These are phyloP conservation scores for Hemileia vastatrix DNA, from an alignment of 1,284 basidiomycete genomes.

Conservation along the genomic window DNA sequence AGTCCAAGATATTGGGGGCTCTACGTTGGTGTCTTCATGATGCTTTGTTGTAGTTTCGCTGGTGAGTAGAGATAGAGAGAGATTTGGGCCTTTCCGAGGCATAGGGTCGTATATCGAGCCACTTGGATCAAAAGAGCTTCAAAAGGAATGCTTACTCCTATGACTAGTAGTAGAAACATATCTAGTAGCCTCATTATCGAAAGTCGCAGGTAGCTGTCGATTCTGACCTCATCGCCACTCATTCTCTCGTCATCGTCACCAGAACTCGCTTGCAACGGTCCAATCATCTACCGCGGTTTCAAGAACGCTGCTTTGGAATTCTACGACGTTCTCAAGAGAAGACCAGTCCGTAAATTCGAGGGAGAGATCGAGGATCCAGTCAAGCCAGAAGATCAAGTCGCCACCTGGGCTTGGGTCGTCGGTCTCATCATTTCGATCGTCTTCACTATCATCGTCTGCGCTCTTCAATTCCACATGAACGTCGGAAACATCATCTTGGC, in stretches of 20 bases:
- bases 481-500: conserved; percentile 47
- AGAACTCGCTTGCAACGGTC: conserved; percentile 35
- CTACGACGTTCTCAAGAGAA: conserved; percentile 26
- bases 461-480: conserved; percentile 38
- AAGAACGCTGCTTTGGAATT: conserved; percentile 25
- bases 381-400: conserved; percentile 27
- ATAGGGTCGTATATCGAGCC: too few species aligned
- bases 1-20: conserved; percentile 61
- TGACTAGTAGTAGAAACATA: too few species aligned
- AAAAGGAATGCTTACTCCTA: too few species aligned
- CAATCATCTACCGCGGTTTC: conserved; percentile 32
- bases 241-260: too few species aligned
- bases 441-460: conserved; percentile 35
- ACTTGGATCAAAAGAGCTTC: too few species aligned
- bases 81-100: too few species aligned
- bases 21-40: conserved; percentile 56
- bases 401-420: conserved; percentile 29
- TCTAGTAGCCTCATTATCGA: too few species aligned
- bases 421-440: conserved; percentile 30
- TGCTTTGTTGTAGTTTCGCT: too few species aligned
- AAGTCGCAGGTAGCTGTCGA: too few species aligned
- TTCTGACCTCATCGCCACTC: too few species aligned
- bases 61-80: too few species aligned
- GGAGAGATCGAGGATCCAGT: conserved; percentile 18
- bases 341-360: conserved; percentile 23